These are phyloP conservation scores for Baeospora myosura DNA, from an alignment of 1,284 basidiomycete genomes.

Conservation along the genomic window DNA sequence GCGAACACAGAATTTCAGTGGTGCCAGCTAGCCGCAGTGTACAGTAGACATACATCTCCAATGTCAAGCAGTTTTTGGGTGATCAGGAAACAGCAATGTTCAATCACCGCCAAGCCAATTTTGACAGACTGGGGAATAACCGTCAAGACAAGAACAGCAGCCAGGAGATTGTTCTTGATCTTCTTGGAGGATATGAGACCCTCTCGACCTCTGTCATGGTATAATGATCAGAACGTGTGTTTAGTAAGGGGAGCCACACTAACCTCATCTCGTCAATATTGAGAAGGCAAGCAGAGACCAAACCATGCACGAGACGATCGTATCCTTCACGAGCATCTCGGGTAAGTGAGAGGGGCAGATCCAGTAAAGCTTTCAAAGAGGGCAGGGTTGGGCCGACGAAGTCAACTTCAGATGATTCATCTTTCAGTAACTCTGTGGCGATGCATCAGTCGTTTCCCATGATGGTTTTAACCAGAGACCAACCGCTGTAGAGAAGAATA, in stretches of 20 bases:
- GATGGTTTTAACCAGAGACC: conserved; percentile 12
- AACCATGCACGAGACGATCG: conserved; percentile 66
- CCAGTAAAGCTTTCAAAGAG: conserved; percentile 69
- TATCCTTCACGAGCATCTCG: conserved; percentile 21
- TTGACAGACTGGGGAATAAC: conserved; percentile 63
- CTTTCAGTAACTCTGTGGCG: conserved; percentile 67
- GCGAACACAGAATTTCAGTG: conserved; percentile 16
- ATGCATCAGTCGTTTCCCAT: neutral
- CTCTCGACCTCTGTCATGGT: conserved; percentile 60
- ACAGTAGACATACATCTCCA: conserved; percentile 50
- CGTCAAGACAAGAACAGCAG: conserved; percentile 81
- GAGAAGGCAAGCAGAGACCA: conserved; percentile 78
- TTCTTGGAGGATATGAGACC: conserved; percentile 77
- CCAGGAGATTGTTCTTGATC: conserved; percentile 86
- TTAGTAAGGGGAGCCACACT: conserved; percentile 17
- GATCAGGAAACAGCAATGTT: conserved; percentile 81
- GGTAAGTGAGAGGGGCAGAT: conserved; percentile 33
- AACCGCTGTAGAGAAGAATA: conserved; percentile 76
- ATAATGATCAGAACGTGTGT: neutral
- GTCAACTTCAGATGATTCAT: conserved; percentile 75
- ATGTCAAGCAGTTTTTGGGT: conserved; percentile 66
- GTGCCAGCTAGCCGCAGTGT: neutral
- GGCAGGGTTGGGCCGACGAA: conserved; percentile 74
- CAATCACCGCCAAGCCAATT: conserved; percentile 71
- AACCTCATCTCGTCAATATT: conserved; percentile 91